Percentiles rank a stretch among this genome's conserved stretches.
Evolutionary conservation across 192 early-diverging fungal species (phyloP).

Genomic region (Coemansia asiatica): DNA sequence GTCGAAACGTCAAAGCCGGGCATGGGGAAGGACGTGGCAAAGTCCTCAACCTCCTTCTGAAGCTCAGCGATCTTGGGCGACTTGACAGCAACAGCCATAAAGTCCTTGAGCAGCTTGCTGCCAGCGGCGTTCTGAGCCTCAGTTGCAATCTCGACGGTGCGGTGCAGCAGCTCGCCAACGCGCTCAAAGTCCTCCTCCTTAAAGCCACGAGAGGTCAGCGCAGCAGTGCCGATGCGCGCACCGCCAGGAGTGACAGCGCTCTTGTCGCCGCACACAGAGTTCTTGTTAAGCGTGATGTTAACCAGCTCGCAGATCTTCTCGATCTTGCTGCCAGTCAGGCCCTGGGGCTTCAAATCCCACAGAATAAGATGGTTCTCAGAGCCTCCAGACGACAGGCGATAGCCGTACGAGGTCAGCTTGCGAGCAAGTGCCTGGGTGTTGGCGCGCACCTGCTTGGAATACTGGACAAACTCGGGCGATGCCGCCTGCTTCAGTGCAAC

Average conservation of each 20-base stretch:
- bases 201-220: conserved; percentile 94
- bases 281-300: conserved; percentile 99
- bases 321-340: conserved; percentile 94
- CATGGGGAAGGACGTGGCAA: conserved; percentile 96
- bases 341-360: conserved; percentile 93
- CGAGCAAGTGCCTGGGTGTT: conserved; percentile 88
- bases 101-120: conserved; percentile 97
- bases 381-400: conserved; percentile 92
- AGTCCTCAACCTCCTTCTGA: conserved; percentile 85
- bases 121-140: conserved; percentile 83
- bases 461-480: conserved; percentile 87
- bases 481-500: conserved; percentile 98
- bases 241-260: conserved; percentile 97
- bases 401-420: conserved; percentile 74
- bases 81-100: conserved; percentile 77
- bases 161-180: conserved; percentile 96
- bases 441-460: conserved; percentile 93
- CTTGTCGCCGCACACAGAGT: conserved; percentile 95
- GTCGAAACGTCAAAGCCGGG: conserved; percentile 74
- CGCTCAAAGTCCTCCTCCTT: conserved; percentile 96
- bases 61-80: conserved; percentile 80
- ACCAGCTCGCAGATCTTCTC: conserved; percentile 98
- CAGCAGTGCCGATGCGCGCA: conserved; percentile 92
- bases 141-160: conserved; percentile 85
- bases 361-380: conserved; percentile 98